Evolutionary conservation across 441 rosid species (phyloP), one percentile per base, ranked within the genome.

Genomic region (Jatropha podagrica): DNA sequence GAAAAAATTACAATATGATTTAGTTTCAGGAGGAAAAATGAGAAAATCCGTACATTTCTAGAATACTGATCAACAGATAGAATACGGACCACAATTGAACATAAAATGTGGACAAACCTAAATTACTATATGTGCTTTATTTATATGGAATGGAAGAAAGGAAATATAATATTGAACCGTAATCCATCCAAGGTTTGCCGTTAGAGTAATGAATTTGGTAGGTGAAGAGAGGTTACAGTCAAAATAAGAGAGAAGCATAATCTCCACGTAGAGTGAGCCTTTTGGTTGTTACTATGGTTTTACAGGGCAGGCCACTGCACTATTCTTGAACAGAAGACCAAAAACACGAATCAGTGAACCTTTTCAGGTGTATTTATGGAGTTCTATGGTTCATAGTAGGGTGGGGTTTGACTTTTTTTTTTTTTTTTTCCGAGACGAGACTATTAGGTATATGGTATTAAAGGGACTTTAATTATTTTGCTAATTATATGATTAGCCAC

Each of bases 61-160:
- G 20, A 54, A n/a, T 17, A 17, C 18, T 54, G 1, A 54, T 54
- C 32, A 32, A 32, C 1, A 2, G 0, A 32, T 32, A 32, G 32
- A 2, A 32, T 32, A 32, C 1, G 32, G 1, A 32, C 32, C 32
- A 32, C 32, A 32, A 32, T 32, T 32, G 59, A 56, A 26, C 18
- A 37, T n/a, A 32, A 18, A 13, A 7, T 10, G 54, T 52, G 65
- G 65, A 65, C 71, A 62, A 74, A 64, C 70, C 61, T 65, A 64
- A 52, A 46, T 11, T 12, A 48, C 52, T 48, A 48, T 23, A 23
- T 23, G 23, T 23, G 23, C 23, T 23, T 23, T 23, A 23, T 0
- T 23, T 23, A 23, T 23, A 23, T 23, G 23, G 23, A 23, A 23
- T 23, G 23, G 23, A 23, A 23, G 23, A 23, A 23, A 23, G 23